Evolutionary conservation across 2,329 filamentous ascomycete genomes (phyloP), one percentile per base, ranked within the genome.

Genomic region (Alternaria ventricosa): DNA sequence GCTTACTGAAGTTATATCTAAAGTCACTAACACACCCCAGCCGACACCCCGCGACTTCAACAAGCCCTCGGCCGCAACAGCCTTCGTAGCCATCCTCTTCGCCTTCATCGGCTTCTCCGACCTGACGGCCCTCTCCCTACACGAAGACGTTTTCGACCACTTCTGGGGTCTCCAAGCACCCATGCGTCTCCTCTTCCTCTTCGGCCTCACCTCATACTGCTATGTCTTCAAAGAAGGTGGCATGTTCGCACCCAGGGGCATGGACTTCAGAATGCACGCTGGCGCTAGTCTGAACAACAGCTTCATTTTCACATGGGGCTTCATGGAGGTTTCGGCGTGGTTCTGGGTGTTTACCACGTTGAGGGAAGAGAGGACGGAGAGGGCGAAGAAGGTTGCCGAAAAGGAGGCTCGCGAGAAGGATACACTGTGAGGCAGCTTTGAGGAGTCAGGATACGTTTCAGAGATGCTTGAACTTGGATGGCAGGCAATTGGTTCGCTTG

Each of bases 271-370:
- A 64, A 66, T 51, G 57, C 76, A 64, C 57, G 72, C 66, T 74
- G 85, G 77, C 54, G 90, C 94, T 66, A 87, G 87, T 23, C 80
- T 97, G 72, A 93, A 94, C 83, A 97, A 96, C 77, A 88, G 93
- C 55, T 83, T 97, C 44, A 88, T 97, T 44, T 96, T 97, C 77
- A 89, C 91, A 0, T 96, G 93, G 80, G 89, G 89, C 9, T 96
- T 97, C 73, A 76, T 97, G 75, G 94, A 97, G 83, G 88, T 93
- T 78, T 84, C 93, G 69, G 87, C 87, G 65, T 97, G 94, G 93
- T 94, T 97, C 80, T 97, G 94, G 94, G 89, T 80, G 7, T 81
- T 76, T 57, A 60, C 80, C 18, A 72, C 76, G 30, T 56, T 81
- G 36, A 71, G 78, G 18, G 79, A 81, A 55, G 79, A 81, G 65